Conservation (phyloP, 768 basidiomycete genomes). For the Crepidotus variabilis region DNA sequence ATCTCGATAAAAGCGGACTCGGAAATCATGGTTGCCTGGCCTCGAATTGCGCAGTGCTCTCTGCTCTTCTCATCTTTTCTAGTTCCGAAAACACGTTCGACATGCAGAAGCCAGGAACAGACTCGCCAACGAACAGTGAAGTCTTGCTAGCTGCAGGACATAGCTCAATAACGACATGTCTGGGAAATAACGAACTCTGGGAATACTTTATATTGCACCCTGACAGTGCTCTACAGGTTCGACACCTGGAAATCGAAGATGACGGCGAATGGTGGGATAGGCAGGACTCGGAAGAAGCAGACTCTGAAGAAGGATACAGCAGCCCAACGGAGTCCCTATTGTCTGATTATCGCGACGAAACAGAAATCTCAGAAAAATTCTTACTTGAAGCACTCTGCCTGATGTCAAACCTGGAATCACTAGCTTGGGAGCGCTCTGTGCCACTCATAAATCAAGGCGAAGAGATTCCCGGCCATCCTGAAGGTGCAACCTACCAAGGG, state of each 20-base stretch:
- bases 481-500: constrained; percentile 4
- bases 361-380: constrained; percentile 8
- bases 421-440: constrained; percentile 14
- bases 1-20: neutral
- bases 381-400: constrained; percentile 12
- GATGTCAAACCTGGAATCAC: constrained; percentile 13
- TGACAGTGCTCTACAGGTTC: constrained; percentile 10
- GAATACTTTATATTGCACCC: constrained; percentile 14
- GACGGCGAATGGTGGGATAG: constrained; percentile 2
- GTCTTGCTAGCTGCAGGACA: too few relatives aligned
- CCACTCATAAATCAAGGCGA: constrained; percentile 17
- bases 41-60: neutral
- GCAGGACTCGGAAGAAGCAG: neutral
- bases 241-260: constrained; percentile 11
- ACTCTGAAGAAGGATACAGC: constrained; percentile 2
- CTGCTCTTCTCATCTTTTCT: neutral
- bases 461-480: constrained; percentile 1
- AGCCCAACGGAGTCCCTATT: neutral
- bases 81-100: too few relatives aligned
- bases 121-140: too few relatives aligned
- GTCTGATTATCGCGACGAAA: neutral
- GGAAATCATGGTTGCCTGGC: neutral
- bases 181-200: constrained; percentile 12
- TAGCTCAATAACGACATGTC: too few relatives aligned
- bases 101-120: too few relatives aligned